Evolutionary conservation across 192 early-diverging fungal genomes (phyloP), one percentile per base, ranked within the genome.

Genomic region (Gonapodya prolifera): DNA sequence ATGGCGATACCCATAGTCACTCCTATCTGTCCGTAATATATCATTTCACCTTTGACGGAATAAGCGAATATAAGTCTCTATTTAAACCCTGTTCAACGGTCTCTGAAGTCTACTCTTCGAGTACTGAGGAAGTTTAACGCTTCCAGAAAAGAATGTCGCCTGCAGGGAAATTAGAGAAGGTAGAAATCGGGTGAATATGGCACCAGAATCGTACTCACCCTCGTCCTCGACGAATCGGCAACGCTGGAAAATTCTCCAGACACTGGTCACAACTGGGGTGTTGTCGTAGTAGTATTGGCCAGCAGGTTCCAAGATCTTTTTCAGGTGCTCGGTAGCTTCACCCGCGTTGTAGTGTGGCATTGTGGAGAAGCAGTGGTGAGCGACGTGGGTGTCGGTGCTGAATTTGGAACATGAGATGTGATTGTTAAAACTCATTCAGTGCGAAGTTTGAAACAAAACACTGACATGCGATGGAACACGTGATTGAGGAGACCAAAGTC

Each of bases 341-440:
- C 86, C 80, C 0, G 91, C 97, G 80, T 98, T 86, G 86, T 98
- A 98, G 86, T 95, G 94, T 13, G 97, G 97, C 95, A 98, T 98
- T n/a, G 90, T 93, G 8, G 93, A 93, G 87, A 97, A 98, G 78
- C 96, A 82, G 81, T 98, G 97, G 82, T 98, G 97, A 2, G 92
- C 95, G 29, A 98, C 95, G 80, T 98, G 95, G 1, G 94, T 95
- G 80, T 96, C 94, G 35, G 91, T 85, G 80, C 95, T 96, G 78
- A 61, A 61, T 89, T 86, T 80, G 91, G 91, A 80, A 91, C 84
- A 79, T 61, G 75, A 33, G 73, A 82, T 82, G 36, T 82, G 76
- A 71, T 82, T 69, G 69, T 77, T 81, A 70, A 69, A 82, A 61
- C 45, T 8, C 8, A 61, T 61, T 61, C 45, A 61, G 23, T 61